Conservation (phyloP, 2,329 filamentous ascomycete genomes). For the Stachybotrys elegans region DNA sequence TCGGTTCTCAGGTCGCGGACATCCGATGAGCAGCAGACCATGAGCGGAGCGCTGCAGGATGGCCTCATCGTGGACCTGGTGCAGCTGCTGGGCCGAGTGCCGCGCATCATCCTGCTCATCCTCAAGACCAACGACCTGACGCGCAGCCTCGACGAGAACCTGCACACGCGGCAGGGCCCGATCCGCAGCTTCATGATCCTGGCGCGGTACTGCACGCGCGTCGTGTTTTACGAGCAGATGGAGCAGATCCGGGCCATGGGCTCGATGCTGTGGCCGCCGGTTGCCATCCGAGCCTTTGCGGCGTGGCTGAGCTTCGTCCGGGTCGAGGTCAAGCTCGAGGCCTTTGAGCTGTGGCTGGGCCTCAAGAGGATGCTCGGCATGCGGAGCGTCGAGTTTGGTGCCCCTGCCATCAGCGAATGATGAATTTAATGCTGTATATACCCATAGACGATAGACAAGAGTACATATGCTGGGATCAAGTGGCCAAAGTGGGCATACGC, state of each 20-base stretch:
- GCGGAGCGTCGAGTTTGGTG: constrained; percentile 17
- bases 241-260: constrained; percentile 50
- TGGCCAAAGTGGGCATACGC: too few species aligned
- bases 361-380: constrained; percentile 43
- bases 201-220: constrained; percentile 62
- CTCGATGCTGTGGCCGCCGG: constrained; percentile 54
- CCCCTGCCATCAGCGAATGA: neutral
- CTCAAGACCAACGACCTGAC: constrained; percentile 98
- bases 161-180: constrained; percentile 67
- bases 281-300: constrained; percentile 45
- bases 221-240: constrained; percentile 60
- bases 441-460: too few species aligned
- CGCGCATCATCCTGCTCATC: constrained; percentile 87
- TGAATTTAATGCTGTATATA: too few species aligned
- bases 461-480: too few species aligned
- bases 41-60: constrained; percentile 77
- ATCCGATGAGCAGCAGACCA: constrained; percentile 76
- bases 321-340: constrained; percentile 58
- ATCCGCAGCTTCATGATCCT: constrained; percentile 64
- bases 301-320: constrained; percentile 56
- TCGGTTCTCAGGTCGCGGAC: constrained; percentile 57
- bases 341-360: constrained; percentile 57
- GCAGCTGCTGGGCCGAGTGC: constrained; percentile 80
- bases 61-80: constrained; percentile 86
- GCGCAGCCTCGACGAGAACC: constrained; percentile 84